Evolutionary conservation across 257 asterid species (phyloP).

Genomic region (Paraleonurus japonicus): DNA sequence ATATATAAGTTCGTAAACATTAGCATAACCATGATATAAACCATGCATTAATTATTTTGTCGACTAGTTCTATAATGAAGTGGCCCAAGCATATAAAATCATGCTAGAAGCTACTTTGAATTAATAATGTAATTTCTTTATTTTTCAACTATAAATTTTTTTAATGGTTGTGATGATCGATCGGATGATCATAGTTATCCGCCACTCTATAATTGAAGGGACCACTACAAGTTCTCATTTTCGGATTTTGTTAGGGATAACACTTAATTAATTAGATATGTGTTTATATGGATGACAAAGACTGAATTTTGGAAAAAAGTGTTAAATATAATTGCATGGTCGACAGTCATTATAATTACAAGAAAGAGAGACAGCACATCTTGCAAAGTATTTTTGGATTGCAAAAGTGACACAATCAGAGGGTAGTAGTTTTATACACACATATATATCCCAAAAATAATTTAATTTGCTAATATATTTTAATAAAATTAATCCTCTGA

Average conservation of each 20-base stretch:
- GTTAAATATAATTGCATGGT: slow-evolving; percentile 7
- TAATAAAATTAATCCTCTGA: background rate
- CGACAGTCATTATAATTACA: background rate
- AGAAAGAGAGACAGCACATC: background rate
- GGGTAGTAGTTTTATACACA: background rate
- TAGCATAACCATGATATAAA: background rate
- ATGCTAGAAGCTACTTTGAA: background rate
- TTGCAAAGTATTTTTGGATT: slow-evolving; percentile 5
- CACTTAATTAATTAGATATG: background rate
- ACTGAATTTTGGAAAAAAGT: background rate
- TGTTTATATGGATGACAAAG: background rate
- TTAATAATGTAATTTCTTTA: background rate
- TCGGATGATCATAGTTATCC: background rate
- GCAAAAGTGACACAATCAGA: slow-evolving; percentile 9
- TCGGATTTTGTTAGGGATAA: background rate
- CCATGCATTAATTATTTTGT: background rate
- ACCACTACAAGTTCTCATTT: background rate
- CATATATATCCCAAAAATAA: background rate
- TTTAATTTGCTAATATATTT: background rate
- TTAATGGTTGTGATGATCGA: background rate
- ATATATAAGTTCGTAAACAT: background rate
- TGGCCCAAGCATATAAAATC: background rate
- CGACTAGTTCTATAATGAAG: background rate
- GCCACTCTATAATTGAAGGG: slow-evolving; percentile 13
- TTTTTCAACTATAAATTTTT: background rate